Base-by-base conservation (phyloP, 805 yeast species). In the Candida tibetensis region DNA sequence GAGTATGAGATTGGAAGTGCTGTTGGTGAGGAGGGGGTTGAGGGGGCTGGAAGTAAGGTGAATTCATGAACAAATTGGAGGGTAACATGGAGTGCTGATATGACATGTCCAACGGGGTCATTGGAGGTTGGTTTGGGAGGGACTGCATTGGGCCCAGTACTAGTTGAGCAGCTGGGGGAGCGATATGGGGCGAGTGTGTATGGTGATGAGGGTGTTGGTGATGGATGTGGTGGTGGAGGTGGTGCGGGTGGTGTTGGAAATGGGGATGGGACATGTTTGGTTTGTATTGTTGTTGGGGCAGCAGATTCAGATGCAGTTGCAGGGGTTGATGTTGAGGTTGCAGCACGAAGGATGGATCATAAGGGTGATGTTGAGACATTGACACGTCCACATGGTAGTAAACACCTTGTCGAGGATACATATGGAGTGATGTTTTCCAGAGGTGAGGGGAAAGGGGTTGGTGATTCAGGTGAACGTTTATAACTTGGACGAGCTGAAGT, bases 31-130 rank as follows among this genome's bases (percentile, higher is more conserved):
- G 49, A 13, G 47, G 49, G 35, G 34, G 38, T 18, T 38, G 28
- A 40, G 35, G 40, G 49, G 9, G 32, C 14, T 71, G 75, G 7
- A 76, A 61, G 49, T 72, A 81, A 0, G 87, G 87, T 3, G 86
- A 79, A 3, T 77, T 71, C 41, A 77, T 63, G 34, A 82, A 59
- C 36, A 82, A 58, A 48, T 80, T 83, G 13, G 81, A 64, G 1
- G 89, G 89, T 14, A 82, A 60, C 68, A 81, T 69, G 10, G 81
- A 73, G 4, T 77, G 73, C 6, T 83, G 80, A 49, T 79, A 81
- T 3, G 73, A 61, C 40, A 74, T 55, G 51, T 81, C 86, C 48
- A 79, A 70, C 1, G 87, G 85, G 2, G 82, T 72, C 57, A 25
- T 26, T 3, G 39, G 39, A 17, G 22, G 39, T 14, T 28, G 33